Evolutionary conservation across 2,329 filamentous ascomycete genomes (phyloP), one percentile per base, ranked within the genome.

Genomic region (Verticillium zaregamsianum): DNA sequence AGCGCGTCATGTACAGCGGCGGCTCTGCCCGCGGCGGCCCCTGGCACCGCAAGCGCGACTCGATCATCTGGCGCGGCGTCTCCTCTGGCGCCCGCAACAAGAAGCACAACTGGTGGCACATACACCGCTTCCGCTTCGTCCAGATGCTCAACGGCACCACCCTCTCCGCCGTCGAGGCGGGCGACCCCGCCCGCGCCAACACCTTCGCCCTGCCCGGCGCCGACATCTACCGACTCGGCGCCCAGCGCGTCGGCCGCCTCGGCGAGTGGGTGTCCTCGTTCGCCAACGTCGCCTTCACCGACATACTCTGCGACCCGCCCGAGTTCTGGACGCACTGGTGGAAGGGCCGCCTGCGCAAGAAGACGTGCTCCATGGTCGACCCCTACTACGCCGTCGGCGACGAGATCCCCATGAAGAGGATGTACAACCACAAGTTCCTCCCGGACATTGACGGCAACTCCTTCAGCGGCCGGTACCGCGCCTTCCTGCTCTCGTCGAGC

Each of bases 391-490:
- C 61, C 11, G 59, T 64, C 14, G 68, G 69, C 15, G 55, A 64
- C 25, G 59, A 63, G 25, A 60, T 71, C 15, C 62, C 68, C 15
- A 74, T 79, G 65, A 68, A 68, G 56, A 66, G 76, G 58, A 75
- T 78, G 64, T 79, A 77, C 65, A 56, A 52, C 37, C 70, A 78
- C 68, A 88, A 87, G 68, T 86, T 81, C 66, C 76, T 88, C 14
- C 78, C 82, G 0, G 86, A 89, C 68, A 77, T 88, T 31, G 86
- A 89, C 68, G 86, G 86, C 2, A 79, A 83, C 68, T 78, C 75
- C 1, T 82, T 83, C 67, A 80, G 76, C 40, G 82, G 80, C 2
- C 74, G 82, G 15, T 85, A 77, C 68, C 73, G 78, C 37, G 77
- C 76, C 0, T 85, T 88, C 65, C 72, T 89, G 3, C 74, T 77